A percentile compares a stretch with the other conserved stretches of the same genome.
Conservation (phyloP, 2,329 filamentous ascomycete species). For the Chrysoporthe cubensis region DNA sequence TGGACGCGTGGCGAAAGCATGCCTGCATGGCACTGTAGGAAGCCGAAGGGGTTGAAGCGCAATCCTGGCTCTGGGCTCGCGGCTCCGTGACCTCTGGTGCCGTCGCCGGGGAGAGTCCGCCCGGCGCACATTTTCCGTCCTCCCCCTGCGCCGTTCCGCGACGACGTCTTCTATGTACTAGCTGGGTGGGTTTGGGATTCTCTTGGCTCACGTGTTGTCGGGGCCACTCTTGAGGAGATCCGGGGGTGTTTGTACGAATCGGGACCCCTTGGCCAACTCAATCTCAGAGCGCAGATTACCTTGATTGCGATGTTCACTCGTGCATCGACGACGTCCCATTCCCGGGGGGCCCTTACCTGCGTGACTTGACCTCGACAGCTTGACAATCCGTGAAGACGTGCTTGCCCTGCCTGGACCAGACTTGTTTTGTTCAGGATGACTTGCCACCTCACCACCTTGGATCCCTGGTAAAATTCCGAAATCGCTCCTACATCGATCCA, state of each 20-base stretch:
- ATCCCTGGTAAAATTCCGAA: background rate
- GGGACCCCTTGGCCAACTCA: slow-evolving; percentile 9
- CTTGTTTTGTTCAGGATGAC: background rate
- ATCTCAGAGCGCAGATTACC: slow-evolving; percentile 13
- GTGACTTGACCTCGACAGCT: slow-evolving; percentile 7
- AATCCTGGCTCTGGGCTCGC: background rate
- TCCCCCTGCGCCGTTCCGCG: background rate
- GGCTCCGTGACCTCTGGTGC: background rate
- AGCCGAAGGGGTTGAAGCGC: no score
- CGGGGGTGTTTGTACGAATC: slow-evolving; percentile 9
- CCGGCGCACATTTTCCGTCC: background rate
- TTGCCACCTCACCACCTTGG: background rate
- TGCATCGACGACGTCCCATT: slow-evolving; percentile 8
- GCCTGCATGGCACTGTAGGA: background rate
- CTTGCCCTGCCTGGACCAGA: background rate
- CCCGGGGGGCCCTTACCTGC: slow-evolving; percentile 4
- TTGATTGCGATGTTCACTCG: slow-evolving; percentile 14
- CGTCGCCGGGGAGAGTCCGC: background rate
- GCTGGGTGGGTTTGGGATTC: background rate
- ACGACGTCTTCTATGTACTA: background rate
- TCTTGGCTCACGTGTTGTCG: slow-evolving; percentile 3
- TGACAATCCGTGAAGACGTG: background rate
- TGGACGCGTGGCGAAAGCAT: background rate
- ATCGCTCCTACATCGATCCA: background rate
- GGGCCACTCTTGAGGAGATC: background rate